Evolutionary conservation across 2,329 filamentous ascomycete genomes (phyloP).

Genomic region (Cryoendolithus antarcticus): DNA sequence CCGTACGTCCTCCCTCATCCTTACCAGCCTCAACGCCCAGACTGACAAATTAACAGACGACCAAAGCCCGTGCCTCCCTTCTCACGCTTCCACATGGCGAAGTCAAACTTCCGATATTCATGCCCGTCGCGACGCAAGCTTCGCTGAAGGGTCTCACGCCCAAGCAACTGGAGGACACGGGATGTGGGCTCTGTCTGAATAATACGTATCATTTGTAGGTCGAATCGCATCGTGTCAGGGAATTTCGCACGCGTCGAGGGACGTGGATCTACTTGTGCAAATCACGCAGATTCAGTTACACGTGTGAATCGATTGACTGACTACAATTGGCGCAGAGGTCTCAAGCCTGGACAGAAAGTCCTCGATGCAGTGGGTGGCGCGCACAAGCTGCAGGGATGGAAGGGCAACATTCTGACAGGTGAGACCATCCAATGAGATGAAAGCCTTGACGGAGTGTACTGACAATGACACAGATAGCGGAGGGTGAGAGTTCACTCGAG

Average conservation of each 20-base stretch:
- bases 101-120: conserved; percentile 86
- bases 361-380: conserved; percentile 81
- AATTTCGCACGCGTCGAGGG: no score
- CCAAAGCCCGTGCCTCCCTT: conserved; percentile 79
- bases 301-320: no score
- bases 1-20: conserved; percentile 38
- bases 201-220: conserved; percentile 81
- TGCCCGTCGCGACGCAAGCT: conserved; percentile 95
- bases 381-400: conserved; percentile 90
- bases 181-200: conserved; percentile 85
- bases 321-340: conserved; percentile 37
- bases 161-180: conserved; percentile 77
- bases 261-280: no score
- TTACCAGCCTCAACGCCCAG: no score
- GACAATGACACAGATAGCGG: conserved; percentile 28
- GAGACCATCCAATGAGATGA: conserved; percentile 1
- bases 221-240: no score
- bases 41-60: conserved; percentile 51
- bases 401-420: conserved; percentile 80
- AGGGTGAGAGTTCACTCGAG: no score
- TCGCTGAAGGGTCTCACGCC: conserved; percentile 90
- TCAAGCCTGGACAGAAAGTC: conserved; percentile 87
- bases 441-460: neutral
- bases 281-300: no score
- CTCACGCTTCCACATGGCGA: conserved; percentile 83